Evolutionary conservation across 352 stramenopile species (phyloP).

Genomic region (Phytophthora cactorum): DNA sequence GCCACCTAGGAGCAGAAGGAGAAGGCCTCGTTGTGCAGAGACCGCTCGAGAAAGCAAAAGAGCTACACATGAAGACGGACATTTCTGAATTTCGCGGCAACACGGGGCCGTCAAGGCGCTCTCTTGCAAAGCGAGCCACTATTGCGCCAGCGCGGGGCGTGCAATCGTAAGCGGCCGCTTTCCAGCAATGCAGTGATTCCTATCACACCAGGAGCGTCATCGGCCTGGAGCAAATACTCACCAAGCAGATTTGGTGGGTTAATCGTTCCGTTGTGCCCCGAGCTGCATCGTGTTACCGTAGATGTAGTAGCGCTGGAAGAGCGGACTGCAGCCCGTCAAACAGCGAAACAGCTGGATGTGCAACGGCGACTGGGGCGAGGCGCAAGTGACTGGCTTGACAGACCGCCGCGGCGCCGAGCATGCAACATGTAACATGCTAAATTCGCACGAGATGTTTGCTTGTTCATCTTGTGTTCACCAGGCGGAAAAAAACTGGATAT

Average conservation of each 20-base stretch:
- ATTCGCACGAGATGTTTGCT: neutral
- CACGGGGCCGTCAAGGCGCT: conserved; percentile 5
- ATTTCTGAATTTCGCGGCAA: conserved; percentile 25
- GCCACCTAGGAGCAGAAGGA: conserved; percentile 9
- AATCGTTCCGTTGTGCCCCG: conserved; percentile 11
- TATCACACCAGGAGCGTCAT: neutral
- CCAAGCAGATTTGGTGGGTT: conserved; percentile 12
- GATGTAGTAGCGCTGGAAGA: conserved; percentile 20
- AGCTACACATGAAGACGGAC: conserved; percentile 13
- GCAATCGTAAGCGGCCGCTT: conserved; percentile 9
- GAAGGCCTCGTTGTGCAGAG: conserved; percentile 15
- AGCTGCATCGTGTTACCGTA: conserved; percentile 11
- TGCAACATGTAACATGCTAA: too few relatives aligned
- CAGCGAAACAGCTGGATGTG: conserved; percentile 25
- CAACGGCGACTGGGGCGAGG: conserved; percentile 7
- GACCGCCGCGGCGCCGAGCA: neutral
- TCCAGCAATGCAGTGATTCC: conserved; percentile 4
- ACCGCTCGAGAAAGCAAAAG: conserved; percentile 13
- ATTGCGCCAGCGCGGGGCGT: conserved; percentile 18
- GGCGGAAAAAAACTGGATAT: conserved; percentile 25
- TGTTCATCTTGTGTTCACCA: neutral
- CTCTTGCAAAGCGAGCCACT: conserved; percentile 32
- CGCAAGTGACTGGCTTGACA: conserved; percentile 18
- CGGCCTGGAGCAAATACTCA: neutral
- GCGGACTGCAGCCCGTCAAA: conserved; percentile 22